Conservation (phyloP, 164 flowering plant genomes). For the Vitis riparia region DNA sequence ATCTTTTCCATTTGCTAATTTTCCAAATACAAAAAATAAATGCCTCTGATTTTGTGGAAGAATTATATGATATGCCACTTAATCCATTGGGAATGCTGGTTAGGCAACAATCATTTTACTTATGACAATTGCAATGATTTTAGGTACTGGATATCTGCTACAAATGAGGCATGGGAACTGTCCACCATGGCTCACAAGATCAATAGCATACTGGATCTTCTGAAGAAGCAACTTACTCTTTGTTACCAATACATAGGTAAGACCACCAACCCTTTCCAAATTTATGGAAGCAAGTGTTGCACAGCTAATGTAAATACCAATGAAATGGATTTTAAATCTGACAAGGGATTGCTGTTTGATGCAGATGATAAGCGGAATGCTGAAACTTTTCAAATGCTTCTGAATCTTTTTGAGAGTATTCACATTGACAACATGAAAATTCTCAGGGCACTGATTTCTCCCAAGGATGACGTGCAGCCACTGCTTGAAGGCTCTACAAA, state of each 20-base stretch:
- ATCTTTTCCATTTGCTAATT: too few relatives aligned
- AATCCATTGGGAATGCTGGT: too few relatives aligned
- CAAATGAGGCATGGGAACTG: slow-evolving; percentile 40
- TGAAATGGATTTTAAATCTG: background rate
- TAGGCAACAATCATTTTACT: too few relatives aligned
- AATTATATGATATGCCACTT: too few relatives aligned
- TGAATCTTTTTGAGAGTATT: slow-evolving; percentile 37
- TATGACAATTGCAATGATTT: background rate
- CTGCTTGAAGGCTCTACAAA: too few relatives aligned
- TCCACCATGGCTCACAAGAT: slow-evolving; percentile 41
- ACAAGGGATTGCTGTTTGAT: background rate
- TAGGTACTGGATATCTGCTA: slow-evolving; percentile 17
- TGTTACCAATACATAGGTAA: slow-evolving; percentile 38
- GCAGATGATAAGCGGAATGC: slow-evolving; percentile 52
- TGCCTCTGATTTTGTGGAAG: too few relatives aligned
- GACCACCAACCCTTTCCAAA: background rate
- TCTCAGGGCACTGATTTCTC: too few relatives aligned
- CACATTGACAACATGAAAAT: slow-evolving; percentile 71
- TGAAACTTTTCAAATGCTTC: slow-evolving; percentile 45
- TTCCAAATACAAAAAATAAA: too few relatives aligned
- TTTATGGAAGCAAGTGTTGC: too few relatives aligned
- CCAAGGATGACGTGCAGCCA: too few relatives aligned
- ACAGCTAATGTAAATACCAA: background rate
- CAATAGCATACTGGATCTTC: slow-evolving; percentile 27
- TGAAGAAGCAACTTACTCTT: slow-evolving; percentile 14